These are phyloP conservation scores for Fusarium staphyleae DNA, from an alignment of 2,329 filamentous ascomycete species.

Conservation along the genomic window DNA sequence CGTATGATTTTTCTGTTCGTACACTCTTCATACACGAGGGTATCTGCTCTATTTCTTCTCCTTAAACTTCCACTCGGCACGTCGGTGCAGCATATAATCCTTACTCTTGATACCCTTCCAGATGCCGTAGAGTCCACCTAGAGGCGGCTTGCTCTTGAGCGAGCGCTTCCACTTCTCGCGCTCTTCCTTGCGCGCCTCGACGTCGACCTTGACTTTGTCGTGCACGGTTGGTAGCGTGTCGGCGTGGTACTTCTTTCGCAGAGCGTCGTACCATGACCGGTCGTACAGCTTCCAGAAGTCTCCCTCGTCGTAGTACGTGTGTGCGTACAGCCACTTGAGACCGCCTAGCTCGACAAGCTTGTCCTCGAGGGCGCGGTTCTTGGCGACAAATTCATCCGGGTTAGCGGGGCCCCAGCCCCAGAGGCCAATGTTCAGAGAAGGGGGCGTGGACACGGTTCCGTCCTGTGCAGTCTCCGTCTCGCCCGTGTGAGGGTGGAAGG, in stretches of 20 bases:
- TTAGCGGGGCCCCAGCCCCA: slow-evolving; percentile 77
- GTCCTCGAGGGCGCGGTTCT: slow-evolving; percentile 75
- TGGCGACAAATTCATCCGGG: slow-evolving; percentile 65
- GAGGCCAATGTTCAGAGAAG: slow-evolving; percentile 71
- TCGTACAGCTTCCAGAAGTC: slow-evolving; percentile 74
- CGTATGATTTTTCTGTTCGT: background rate
- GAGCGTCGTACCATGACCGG: slow-evolving; percentile 64
- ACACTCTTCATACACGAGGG: slow-evolving; percentile 20
- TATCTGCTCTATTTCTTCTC: slow-evolving; percentile 37
- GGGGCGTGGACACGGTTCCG: slow-evolving; percentile 34
- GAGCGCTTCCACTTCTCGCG: slow-evolving; percentile 50
- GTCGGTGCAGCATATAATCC: slow-evolving; percentile 62
- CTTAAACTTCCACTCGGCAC: slow-evolving; percentile 62
- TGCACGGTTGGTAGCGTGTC: slow-evolving; percentile 69
- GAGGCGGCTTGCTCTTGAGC: slow-evolving; percentile 59
- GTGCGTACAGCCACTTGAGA: slow-evolving; percentile 87
- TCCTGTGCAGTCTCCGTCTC: slow-evolving; percentile 40
- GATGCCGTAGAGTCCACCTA: slow-evolving; percentile 67
- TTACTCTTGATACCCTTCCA: slow-evolving; percentile 64
- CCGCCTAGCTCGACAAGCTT: slow-evolving; percentile 74
- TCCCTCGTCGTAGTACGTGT: slow-evolving; percentile 79
- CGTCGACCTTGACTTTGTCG: slow-evolving; percentile 71
- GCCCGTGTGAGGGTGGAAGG: slow-evolving; percentile 62
- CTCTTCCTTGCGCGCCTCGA: slow-evolving; percentile 52
- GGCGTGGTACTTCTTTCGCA: slow-evolving; percentile 70